Conservation (phyloP, 2,329 filamentous ascomycete genomes). For the Biscogniauxia sp. region DNA sequence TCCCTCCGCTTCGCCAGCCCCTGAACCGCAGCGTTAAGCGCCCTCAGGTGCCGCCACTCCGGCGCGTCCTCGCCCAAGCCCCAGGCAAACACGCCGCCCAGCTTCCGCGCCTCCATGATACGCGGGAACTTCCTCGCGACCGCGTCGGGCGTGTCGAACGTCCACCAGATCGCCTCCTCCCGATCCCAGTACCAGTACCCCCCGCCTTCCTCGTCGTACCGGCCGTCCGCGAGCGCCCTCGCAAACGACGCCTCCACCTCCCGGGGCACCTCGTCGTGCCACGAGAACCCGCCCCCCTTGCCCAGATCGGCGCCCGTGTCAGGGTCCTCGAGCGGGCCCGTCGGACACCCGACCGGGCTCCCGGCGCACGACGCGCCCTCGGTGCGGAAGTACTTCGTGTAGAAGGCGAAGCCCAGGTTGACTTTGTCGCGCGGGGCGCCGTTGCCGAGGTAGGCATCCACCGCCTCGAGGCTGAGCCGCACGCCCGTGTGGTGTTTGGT, state of each 20-base stretch:
- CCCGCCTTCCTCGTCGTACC: conserved; percentile 29
- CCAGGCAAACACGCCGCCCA: conserved; percentile 36
- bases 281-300: conserved; percentile 34
- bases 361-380: conserved; percentile 43
- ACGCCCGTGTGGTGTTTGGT: conserved; percentile 66
- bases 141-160: conserved; percentile 30
- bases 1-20: conserved; percentile 20
- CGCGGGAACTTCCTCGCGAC: conserved; percentile 29
- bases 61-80: conserved; percentile 34
- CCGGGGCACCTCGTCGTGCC: conserved; percentile 28
- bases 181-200: conserved; percentile 33
- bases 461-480: conserved; percentile 47
- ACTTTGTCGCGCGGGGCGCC: conserved; percentile 56
- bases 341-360: conserved; percentile 56
- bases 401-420: conserved; percentile 67
- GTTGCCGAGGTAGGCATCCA: conserved; percentile 58
- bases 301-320: conserved; percentile 58
- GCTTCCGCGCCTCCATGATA: conserved; percentile 24
- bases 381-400: conserved; percentile 65
- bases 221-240: conserved; percentile 22
- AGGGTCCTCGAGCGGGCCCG: conserved; percentile 57
- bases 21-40: conserved; percentile 23
- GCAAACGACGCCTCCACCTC: conserved; percentile 28
- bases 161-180: conserved; percentile 32
- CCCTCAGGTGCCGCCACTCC: conserved; percentile 26